Conservation (phyloP, 2,329 filamentous ascomycete genomes). For the Ambrosiella beaveri region DNA sequence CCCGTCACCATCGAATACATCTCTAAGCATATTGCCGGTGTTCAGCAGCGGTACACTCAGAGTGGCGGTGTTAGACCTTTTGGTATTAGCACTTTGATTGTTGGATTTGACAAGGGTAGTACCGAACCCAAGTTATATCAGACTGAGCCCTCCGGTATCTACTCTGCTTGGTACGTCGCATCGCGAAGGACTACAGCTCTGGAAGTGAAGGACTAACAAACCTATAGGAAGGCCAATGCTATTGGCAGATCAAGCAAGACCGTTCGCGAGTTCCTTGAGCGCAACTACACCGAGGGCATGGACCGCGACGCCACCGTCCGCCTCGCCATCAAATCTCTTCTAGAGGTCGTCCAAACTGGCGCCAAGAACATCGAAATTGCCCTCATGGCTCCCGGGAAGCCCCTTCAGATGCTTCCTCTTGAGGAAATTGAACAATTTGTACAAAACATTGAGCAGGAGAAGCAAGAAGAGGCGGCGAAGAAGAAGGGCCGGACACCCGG, state of each 20-base stretch:
- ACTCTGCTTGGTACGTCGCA: constrained; percentile 74
- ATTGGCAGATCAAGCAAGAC: constrained; percentile 98
- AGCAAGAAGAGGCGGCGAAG: constrained; percentile 94
- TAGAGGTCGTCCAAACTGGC: constrained; percentile 96
- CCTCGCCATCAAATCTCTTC: constrained; percentile 89
- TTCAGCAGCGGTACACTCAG: constrained; percentile 98
- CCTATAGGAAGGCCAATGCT: constrained; percentile 85
- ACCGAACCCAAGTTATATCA: constrained; percentile 82
- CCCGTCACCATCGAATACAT: constrained; percentile 98
- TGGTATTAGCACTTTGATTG: constrained; percentile 91
- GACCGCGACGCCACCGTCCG: constrained; percentile 91
- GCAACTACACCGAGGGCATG: constrained; percentile 98
- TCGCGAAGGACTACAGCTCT: not conserved
- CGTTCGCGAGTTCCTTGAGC: constrained; percentile 92
- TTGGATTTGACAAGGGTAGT: constrained; percentile 94
- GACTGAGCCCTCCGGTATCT: constrained; percentile 98
- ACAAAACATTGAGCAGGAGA: constrained; percentile 98
- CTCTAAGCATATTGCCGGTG: constrained; percentile 93
- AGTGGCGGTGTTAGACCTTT: constrained; percentile 97
- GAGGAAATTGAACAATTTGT: constrained; percentile 96
- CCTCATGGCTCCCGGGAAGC: constrained; percentile 85
- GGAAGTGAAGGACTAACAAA: not conserved
- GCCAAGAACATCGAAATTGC: constrained; percentile 99
- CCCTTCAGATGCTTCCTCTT: constrained; percentile 80
- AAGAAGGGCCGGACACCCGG: constrained; percentile 76